Percentiles rank a stretch among this genome's conserved stretches.
These are phyloP conservation scores for Chalaropsis thielavioides DNA, from an alignment of 2,329 filamentous ascomycete genomes.

Conservation along the genomic window DNA sequence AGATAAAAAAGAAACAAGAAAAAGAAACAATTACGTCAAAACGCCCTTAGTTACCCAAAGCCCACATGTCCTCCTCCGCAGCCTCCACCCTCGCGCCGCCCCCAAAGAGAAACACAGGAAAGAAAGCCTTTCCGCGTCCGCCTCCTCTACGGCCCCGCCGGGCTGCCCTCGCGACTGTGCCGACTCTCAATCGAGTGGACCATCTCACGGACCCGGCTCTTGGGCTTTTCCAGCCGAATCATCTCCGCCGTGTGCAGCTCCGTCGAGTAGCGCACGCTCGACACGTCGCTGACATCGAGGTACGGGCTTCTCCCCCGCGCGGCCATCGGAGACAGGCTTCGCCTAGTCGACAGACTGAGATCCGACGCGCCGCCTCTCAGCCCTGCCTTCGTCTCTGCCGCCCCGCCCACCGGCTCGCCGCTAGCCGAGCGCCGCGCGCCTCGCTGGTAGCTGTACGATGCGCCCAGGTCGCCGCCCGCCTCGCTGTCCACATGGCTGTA, in stretches of 20 bases:
- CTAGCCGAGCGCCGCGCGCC: background rate
- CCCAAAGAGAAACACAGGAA: background rate
- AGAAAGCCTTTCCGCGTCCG: background rate
- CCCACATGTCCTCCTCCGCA: background rate
- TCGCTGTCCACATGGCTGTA: slow-evolving; percentile 5
- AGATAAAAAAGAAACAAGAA: background rate
- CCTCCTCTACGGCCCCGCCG: slow-evolving; percentile 20
- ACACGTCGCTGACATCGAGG: slow-evolving; percentile 11
- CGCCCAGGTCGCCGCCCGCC: background rate
- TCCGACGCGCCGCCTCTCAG: slow-evolving; percentile 6
- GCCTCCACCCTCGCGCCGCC: background rate
- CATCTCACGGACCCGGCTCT: slow-evolving; percentile 39
- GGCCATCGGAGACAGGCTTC: slow-evolving; percentile 12
- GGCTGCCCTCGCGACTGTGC: slow-evolving; percentile 30
- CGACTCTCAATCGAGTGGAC: slow-evolving; percentile 40
- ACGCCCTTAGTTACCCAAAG: background rate
- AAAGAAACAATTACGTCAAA: slow-evolving; percentile 3
- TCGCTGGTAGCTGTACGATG: background rate
- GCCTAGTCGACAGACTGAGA: background rate
- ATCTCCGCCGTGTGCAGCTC: slow-evolving; percentile 30
- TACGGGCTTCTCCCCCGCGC: slow-evolving; percentile 11
- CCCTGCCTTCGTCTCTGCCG: background rate
- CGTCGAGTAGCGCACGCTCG: slow-evolving; percentile 10
- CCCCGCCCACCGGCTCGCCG: background rate
- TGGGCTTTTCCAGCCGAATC: slow-evolving; percentile 30